phyloP scores from a whole-genome alignment of 2,329 filamentous ascomycete genomes.

The Penicillium sp. region DNA sequence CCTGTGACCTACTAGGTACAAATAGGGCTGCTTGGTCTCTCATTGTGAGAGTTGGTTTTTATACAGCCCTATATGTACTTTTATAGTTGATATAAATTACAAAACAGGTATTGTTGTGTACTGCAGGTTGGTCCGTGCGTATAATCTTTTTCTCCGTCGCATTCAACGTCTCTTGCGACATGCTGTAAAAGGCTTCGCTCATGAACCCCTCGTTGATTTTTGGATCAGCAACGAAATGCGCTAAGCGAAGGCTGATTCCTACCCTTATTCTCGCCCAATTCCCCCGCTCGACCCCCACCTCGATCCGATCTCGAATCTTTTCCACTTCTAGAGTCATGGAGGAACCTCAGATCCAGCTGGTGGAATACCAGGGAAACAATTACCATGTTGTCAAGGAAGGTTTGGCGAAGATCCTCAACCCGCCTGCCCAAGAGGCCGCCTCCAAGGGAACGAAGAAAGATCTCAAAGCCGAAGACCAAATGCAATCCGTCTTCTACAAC shows the following conservation, averaged over 20 bases:
- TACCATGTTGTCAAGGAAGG: conserved; percentile 67
- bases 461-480: conserved; percentile 56
- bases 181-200: conserved; percentile 9
- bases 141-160: conserved; percentile 21
- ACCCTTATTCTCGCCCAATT: not conserved
- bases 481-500: conserved; percentile 92
- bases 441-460: conserved; percentile 46
- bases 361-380: conserved; percentile 51
- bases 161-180: conserved; percentile 9
- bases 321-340: conserved; percentile 21
- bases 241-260: not conserved
- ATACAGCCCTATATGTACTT: too few species aligned
- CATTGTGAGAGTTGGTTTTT: not conserved
- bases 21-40: not conserved
- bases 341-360: conserved; percentile 24
- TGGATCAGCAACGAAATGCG: conserved; percentile 11
- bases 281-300: not conserved
- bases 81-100: conserved; percentile 4
- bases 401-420: conserved; percentile 66
- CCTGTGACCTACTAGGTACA: not conserved
- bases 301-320: conserved; percentile 10
- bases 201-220: conserved; percentile 18
- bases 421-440: conserved; percentile 48
- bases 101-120: not conserved
- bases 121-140: conserved; percentile 20